phyloP scores from a whole-genome alignment of 441 rosid genomes.

The Aleurites moluccanus region DNA sequence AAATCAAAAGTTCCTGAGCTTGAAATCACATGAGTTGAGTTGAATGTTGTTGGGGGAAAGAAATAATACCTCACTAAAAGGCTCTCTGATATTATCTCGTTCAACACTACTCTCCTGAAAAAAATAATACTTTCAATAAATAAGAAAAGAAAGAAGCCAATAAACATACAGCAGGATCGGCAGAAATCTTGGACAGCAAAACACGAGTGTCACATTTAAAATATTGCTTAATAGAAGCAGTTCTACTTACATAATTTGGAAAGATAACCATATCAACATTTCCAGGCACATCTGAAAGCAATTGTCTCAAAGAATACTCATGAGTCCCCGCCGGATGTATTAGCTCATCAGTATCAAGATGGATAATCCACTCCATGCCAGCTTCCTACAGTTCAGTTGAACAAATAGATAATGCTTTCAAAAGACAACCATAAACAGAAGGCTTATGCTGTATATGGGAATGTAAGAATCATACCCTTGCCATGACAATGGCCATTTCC shows the following conservation, averaged over 20 bases:
- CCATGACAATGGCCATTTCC: constrained; percentile 96
- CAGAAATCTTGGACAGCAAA: constrained; percentile 11
- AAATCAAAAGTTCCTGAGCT: not conserved
- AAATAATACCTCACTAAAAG: constrained; percentile 72
- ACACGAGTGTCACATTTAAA: not conserved
- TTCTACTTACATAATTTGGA: constrained; percentile 82
- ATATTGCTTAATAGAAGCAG: not conserved
- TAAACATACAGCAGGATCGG: not conserved
- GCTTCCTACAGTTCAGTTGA: constrained; percentile 51
- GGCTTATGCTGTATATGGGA: constrained; percentile 16
- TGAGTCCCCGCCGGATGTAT: constrained; percentile 72
- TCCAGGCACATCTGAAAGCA: constrained; percentile 64
- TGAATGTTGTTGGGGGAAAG: not conserved
- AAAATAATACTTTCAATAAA: constrained; percentile 20
- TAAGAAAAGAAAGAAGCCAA: constrained; percentile 22
- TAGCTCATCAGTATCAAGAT: constrained; percentile 93
- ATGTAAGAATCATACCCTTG: constrained; percentile 63
- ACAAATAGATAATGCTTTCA: constrained; percentile 6
- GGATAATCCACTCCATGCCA: constrained; percentile 87
- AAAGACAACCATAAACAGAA: not conserved
- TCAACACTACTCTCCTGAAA: constrained; percentile 91
- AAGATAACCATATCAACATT: constrained; percentile 74
- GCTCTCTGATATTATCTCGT: constrained; percentile 78
- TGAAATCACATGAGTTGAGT: not conserved
- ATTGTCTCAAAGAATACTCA: constrained; percentile 75